Evolutionary conservation across 768 basidiomycete species (phyloP), one percentile per base, ranked within the genome.

Genomic region (Phallus indusiatus): DNA sequence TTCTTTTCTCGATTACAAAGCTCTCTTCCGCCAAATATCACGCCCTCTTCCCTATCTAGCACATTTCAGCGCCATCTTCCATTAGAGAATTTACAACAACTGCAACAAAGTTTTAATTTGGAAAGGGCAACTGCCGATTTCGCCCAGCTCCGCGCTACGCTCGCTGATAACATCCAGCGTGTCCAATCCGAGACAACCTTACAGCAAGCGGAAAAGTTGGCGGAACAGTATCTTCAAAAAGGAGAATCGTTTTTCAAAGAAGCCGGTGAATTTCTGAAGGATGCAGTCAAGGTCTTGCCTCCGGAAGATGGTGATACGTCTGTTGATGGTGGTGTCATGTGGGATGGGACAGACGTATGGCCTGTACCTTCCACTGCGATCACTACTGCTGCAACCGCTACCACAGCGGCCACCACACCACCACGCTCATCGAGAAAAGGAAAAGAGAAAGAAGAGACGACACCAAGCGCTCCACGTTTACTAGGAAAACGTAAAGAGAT

Each of bases 341-440:
- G 91, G 91, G 93, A 94, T 68, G 93, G 91, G 0, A 73, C 84
- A 34, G 91, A 94, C 70, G 80, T 93, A 68, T 94, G 91, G 86
- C 83, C 85, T 75, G 67, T 93, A 60, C 90, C 81, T 5, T 53
- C 65, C 20, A 60, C 81, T 9, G 68, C 72, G 52, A 75, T 74
- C 16, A 62, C 64, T 47, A 70, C 65, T 33, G 68, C 70, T 24
- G 58, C 54, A 53, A 18, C 56, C 47, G 64, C 56, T 28, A 7
- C 28, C 28, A 3, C 28, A 2, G 28, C 28, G 4, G 28, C 28
- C 28, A 28, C 28, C 28, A 28, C 28, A 7, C 28, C 28, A 28
- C 28, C 28, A 28, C 28, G 28, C 28, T 56, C 65, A 22, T 62
- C 67, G 9, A 65, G 65, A 18, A 77, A 75, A 62, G 69, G 73